These are phyloP conservation scores for Gossypium sturtianum DNA, from an alignment of 345 rosid species.

Conservation along the genomic window DNA sequence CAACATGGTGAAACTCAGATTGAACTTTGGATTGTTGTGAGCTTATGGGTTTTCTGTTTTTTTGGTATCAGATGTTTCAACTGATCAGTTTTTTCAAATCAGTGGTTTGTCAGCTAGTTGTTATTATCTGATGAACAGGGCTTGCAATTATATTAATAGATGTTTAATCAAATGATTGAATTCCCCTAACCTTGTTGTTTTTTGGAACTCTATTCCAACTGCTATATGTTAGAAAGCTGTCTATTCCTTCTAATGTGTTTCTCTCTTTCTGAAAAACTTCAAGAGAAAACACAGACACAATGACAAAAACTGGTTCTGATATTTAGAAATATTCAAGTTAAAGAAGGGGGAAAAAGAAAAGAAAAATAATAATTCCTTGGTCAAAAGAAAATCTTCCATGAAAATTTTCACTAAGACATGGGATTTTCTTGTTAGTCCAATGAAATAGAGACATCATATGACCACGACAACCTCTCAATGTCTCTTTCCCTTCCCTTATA, in stretches of 20 bases:
- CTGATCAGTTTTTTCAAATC: neutral
- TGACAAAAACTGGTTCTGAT: neutral
- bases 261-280: neutral
- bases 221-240: neutral
- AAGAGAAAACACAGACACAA: neutral
- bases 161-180: constrained; percentile 7
- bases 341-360: neutral
- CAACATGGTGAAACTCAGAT: neutral
- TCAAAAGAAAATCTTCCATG: neutral
- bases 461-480: neutral
- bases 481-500: neutral
- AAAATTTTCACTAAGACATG: neutral
- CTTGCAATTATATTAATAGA: neutral
- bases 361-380: neutral
- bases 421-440: constrained; percentile 2
- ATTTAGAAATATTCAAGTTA: neutral
- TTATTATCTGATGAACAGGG: neutral
- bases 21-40: neutral
- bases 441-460: neutral
- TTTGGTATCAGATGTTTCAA: neutral
- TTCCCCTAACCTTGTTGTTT: neutral
- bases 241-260: neutral
- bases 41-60: neutral
- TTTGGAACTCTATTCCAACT: neutral
- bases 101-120: constrained; percentile 7